phyloP scores from a whole-genome alignment of 2,329 filamentous ascomycete species.

The Fusarium incarnatum region DNA sequence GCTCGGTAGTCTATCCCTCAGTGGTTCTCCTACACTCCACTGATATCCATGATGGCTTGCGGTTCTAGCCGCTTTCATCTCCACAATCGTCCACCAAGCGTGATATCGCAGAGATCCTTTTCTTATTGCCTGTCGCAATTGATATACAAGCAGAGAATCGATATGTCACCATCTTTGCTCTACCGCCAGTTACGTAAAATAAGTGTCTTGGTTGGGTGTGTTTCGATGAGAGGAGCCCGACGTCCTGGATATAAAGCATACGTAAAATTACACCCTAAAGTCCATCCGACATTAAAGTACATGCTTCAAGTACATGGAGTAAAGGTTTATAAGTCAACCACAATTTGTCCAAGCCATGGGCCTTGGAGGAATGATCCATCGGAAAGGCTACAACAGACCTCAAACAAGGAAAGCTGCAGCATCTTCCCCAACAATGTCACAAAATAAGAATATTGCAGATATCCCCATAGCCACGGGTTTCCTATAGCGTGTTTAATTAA shows the following conservation, averaged over 20 bases:
- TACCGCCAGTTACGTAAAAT: background rate
- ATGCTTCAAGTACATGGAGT: background rate
- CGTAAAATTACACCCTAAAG: background rate
- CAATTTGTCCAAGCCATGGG: background rate
- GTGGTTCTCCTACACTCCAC: background rate
- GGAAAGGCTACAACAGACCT: background rate
- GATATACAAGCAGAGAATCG: background rate
- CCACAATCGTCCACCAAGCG: background rate
- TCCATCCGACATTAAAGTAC: background rate
- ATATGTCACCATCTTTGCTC: background rate
- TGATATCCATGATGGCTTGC: slow-evolving; percentile 6
- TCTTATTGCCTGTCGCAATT: background rate
- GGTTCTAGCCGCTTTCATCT: slow-evolving; percentile 3
- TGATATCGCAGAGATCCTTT: background rate
- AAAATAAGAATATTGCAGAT: background rate
- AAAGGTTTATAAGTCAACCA: background rate
- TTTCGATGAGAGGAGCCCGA: background rate
- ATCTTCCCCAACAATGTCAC: background rate
- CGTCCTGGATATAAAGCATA: background rate
- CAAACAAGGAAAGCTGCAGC: background rate
- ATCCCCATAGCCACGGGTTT: slow-evolving; percentile 28
- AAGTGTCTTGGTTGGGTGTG: background rate
- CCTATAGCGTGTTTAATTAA: slow-evolving; percentile 25
- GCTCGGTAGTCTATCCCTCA: background rate
- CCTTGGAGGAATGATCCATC: background rate